Evolutionary conservation across 257 asterid genomes (phyloP), one percentile per base, ranked within the genome.

Genomic region (Leonotis leonurus): DNA sequence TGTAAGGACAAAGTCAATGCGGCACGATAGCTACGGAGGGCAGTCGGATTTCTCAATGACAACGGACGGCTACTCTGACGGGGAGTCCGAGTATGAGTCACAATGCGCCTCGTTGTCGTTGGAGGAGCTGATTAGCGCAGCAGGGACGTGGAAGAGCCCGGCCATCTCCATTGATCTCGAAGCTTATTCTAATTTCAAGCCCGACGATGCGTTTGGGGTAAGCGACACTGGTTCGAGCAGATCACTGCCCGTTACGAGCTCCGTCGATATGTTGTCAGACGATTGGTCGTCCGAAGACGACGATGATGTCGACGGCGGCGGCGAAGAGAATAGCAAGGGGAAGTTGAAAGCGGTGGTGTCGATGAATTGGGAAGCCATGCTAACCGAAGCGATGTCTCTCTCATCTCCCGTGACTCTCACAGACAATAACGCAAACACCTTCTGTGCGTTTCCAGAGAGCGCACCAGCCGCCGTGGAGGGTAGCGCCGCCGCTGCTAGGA

Each of bases 151-250:
- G 52, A 64, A 41, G 7, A 64, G 70, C 16, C 94, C 90, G 0
- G 76, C 95, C 0, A 86, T 86, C 40, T 89, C 97, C 0, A 89
- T 84, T 1, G 95, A 83, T 63, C 77, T 86, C 22, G 97, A 89
- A 73, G 78, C 81, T 11, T 89, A 84, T 49, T 43, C 84, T 1
- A 72, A 58, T 3, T 12, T 70, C 8, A 69, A 64, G 16, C 46
- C 58, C 2, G 95, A 78, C 1, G 77, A 67, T 1, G 36, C 70
- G 4, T 73, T 72, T 6, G 67, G 65, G 41, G 51, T 70, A 0
- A 77, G 81, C 9, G 84, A 86, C 7, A 54, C 89, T 0, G 88
- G 89, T 2, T 83, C 95, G 6, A 76, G 77, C 35, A 69, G 71
- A 21, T 89, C 97, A 8, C 44, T 89, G 68, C 97, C 94, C 0